Evolutionary conservation across 495 filamentous ascomycete genomes (phyloP).

Genomic region (Xylaria intraflava): DNA sequence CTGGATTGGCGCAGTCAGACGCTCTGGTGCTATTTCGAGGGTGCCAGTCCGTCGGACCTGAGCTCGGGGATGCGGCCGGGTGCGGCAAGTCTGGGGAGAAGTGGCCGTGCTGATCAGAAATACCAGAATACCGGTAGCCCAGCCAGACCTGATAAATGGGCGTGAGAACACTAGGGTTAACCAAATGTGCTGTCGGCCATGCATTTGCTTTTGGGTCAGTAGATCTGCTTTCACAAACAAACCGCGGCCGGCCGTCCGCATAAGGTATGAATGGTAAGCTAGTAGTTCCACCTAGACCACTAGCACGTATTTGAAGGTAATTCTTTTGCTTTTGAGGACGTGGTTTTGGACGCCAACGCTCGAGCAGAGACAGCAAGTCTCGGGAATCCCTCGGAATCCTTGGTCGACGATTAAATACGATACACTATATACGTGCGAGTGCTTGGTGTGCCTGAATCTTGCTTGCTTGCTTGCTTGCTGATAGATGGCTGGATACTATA

Average conservation of each 20-base stretch:
- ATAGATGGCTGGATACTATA: constrained; percentile 4
- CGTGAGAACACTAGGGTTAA: background rate
- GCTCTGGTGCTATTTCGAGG: background rate
- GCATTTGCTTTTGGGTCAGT: constrained; percentile 2
- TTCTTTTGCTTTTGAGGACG: background rate
- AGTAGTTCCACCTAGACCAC: background rate
- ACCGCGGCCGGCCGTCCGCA: background rate
- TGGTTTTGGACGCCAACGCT: background rate
- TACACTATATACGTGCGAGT: constrained; percentile 11
- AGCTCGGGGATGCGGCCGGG: background rate
- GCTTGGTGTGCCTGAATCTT: constrained; percentile 4
- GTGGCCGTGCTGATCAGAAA: background rate
- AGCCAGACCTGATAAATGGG: background rate
- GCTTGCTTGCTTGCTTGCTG: constrained; percentile 7
- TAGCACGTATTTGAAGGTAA: background rate
- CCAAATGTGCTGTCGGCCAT: background rate
- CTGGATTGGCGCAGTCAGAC: background rate
- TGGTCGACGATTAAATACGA: background rate
- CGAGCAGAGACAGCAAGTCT: constrained; percentile 3
- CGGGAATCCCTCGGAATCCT: too few relatives aligned
- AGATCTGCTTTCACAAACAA: background rate
- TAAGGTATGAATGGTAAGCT: background rate
- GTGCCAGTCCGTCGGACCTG: background rate
- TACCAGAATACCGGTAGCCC: background rate
- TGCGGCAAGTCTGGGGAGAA: background rate